These are phyloP conservation scores for Myriosclerotinia curreyana DNA, from an alignment of 2,329 filamentous ascomycete species.

Conservation along the genomic window DNA sequence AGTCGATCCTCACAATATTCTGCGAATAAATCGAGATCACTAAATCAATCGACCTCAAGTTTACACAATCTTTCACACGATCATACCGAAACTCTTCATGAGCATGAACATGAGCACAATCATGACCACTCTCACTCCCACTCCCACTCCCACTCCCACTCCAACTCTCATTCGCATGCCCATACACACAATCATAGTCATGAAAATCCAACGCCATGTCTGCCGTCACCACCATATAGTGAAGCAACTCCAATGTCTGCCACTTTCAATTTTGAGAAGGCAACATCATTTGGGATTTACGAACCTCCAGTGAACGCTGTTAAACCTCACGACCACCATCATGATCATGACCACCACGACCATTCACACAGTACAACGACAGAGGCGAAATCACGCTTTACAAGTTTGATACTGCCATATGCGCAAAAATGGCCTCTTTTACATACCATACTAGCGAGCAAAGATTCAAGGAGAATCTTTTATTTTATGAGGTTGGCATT, in stretches of 20 bases:
- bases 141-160: constrained; percentile 24
- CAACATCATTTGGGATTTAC: constrained; percentile 23
- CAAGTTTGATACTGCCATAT: constrained; percentile 66
- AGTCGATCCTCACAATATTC: constrained; percentile 31
- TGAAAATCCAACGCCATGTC: constrained; percentile 22
- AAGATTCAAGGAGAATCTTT: constrained; percentile 90
- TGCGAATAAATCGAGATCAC: constrained; percentile 27
- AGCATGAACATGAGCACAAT: constrained; percentile 23
- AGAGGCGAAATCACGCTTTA: constrained; percentile 62
- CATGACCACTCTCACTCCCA: constrained; percentile 22
- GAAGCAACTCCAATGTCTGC: constrained; percentile 26
- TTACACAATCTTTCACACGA: constrained; percentile 33
- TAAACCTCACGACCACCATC: constrained; percentile 29
- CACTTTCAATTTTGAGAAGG: constrained; percentile 29
- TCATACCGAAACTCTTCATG: constrained; percentile 33
- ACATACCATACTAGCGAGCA: constrained; percentile 82
- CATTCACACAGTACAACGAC: constrained; percentile 34
- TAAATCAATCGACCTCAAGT: constrained; percentile 34
- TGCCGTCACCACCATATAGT: constrained; percentile 31
- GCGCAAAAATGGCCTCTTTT: constrained; percentile 72
- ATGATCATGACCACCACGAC: constrained; percentile 28
- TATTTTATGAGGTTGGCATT: constrained; percentile 83
- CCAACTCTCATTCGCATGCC: constrained; percentile 24
- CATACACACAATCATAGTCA: constrained; percentile 22
- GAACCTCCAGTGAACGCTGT: constrained; percentile 30